Evolutionary conservation across 148 eudicot genomes (phyloP), one percentile per base, ranked within the genome.

Genomic region (Amaranthus cruentus): DNA sequence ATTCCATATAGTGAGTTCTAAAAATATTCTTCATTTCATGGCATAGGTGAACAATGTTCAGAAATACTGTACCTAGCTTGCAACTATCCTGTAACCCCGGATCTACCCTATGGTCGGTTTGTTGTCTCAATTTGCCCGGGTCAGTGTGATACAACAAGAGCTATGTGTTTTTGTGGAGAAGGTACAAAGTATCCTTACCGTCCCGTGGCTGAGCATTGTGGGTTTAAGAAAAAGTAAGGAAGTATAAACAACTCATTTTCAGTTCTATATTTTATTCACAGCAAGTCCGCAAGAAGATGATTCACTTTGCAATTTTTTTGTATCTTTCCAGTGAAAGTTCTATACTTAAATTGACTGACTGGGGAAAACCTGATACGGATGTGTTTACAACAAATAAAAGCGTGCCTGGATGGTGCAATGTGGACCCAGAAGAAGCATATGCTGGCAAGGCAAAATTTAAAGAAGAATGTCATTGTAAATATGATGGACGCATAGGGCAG

Each of bases 121-220:
- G 91, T 89, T 57, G 96, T 90, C 70, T 94, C 97, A 7, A 89
- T 94, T 18, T 94, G 97, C 77, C 70, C 96, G 11, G 86, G 91
- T 78, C 77, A 84, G 73, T 91, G 97, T 79, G 97, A 91, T 81
- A 88, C 88, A 66, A 84, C 93, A n/a, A 81, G 91, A 87, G 93
- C 98, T 51, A 84, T 94, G 91, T 91, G 98, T 84, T 94, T 94
- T 75, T 94, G 98, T 81, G 98, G 98, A 60, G 86, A 89, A 86
- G 93, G 90, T 62, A 88, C 98, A 75, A 89, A 89, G 58, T 94
- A 91, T 83, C 98, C 98, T 38, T 82, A 86, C 73, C 98, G 98
- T 43, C 98, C 98, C 47, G 88, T 82, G 71, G 82, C 97, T 55
- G 98, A 94, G 85, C 75, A 90, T 42, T 94, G 98, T 77, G 98